Base-by-base conservation (phyloP, 2,329 filamentous ascomycete species). In the Arthrobotrys megalospora region DNA sequence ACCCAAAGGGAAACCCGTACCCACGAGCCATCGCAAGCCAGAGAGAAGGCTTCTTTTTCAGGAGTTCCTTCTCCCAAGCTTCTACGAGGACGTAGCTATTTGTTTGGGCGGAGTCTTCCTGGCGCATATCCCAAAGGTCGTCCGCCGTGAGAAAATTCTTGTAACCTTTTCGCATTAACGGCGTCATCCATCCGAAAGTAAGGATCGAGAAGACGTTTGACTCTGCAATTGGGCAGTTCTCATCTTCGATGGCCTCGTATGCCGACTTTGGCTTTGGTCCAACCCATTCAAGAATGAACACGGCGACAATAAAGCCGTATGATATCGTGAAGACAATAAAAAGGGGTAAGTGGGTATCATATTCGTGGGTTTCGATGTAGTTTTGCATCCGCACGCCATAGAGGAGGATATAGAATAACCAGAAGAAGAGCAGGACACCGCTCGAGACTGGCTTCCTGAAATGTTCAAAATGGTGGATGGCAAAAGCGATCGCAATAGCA, bases 101-200 rank as follows among this genome's bases (percentile, higher is more conserved):
- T 11, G 88, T 86, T 80, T 90, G 90, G 10, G 95, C 97, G 38
- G 91, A 91, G 83, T 98, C 95, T 76, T 88, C 86, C 82, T 90
- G 91, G 47, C 94, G 90, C 73, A 99, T 87, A 78, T 93, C 95
- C 96, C 96, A 99, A 24, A 99, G 88, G 84, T 99, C 95, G 80
- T 97, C 93, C 84, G 98, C 94, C 0, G 94, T 97, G 79, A 99
- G 87, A 84, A 90, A 99, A 76, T 94, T 90, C 83, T 92, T 93
- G 86, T 99, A 98, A 0, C 96, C 96, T 83, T 91, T 91, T 83
- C 91, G 94, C 96, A 99, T 99, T 89, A 99, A 86, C 0, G 96
- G 94, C 0, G 96, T 98, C 95, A 99, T 97, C 96, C 96, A 99
- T 68, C 92, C 91, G 84, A 99, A 99, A 0, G 95, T 97, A 53